phyloP scores from a whole-genome alignment of 75 land plant species.

The Sequoiadendron giganteum region DNA sequence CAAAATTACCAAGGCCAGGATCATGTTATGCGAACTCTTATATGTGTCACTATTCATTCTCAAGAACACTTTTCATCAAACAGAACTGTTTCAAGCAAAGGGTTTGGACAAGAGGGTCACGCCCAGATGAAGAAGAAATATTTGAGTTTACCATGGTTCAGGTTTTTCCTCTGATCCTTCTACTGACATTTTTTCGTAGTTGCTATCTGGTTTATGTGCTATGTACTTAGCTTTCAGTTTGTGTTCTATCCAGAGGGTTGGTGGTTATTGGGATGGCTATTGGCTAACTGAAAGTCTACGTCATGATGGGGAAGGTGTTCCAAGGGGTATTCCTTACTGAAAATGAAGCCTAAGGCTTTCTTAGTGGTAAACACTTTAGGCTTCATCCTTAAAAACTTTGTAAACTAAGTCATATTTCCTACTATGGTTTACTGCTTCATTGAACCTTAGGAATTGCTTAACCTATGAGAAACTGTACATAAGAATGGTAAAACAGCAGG shows the following conservation, averaged over 20 bases:
- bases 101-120: conserved; percentile 75
- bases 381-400: neutral
- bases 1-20: neutral
- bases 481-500: neutral
- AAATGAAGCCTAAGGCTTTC: neutral
- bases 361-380: neutral
- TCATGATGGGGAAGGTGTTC: conserved; percentile 78
- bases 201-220: neutral
- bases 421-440: neutral
- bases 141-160: conserved; percentile 94
- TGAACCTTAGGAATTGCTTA: neutral
- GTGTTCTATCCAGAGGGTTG: conserved; percentile 61
- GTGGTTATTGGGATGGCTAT: conserved; percentile 97
- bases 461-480: neutral
- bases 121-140: conserved; percentile 91
- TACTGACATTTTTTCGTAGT: conserved; percentile 5
- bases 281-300: conserved; percentile 96
- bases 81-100: conserved; percentile 92
- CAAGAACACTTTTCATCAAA: neutral
- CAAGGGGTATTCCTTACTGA: conserved; percentile 83
- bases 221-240: neutral
- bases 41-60: neutral
- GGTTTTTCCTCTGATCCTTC: conserved; percentile 35
- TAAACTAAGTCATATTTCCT: neutral
- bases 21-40: neutral